Evolutionary conservation across 495 filamentous ascomycete species (phyloP).

Genomic region (Penicillium herquei): DNA sequence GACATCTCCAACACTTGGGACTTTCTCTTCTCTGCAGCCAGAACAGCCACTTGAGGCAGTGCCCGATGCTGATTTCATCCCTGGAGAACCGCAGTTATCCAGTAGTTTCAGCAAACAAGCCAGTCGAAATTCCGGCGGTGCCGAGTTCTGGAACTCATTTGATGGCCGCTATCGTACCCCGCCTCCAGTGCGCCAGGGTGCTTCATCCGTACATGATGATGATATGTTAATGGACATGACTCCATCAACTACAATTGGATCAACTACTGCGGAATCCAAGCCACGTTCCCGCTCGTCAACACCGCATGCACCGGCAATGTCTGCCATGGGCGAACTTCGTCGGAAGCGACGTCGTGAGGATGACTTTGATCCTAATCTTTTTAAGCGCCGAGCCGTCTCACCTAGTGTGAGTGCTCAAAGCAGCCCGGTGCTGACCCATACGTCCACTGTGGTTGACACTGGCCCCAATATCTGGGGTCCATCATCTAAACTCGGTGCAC

Average conservation of each 20-base stretch:
- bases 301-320: conserved; percentile 42
- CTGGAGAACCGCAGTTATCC: conserved; percentile 57
- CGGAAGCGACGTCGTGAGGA: conserved; percentile 86
- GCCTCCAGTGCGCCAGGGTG: conserved; percentile 55
- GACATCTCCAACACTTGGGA: conserved; percentile 35
- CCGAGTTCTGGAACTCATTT: conserved; percentile 78
- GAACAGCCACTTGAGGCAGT: conserved; percentile 45
- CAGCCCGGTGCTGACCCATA: conserved; percentile 79
- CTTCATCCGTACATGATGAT: conserved; percentile 63
- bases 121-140: conserved; percentile 65
- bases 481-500: conserved; percentile 55
- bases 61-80: conserved; percentile 59
- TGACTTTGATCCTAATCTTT: conserved; percentile 81
- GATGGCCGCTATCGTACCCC: conserved; percentile 63
- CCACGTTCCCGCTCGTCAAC: conserved; percentile 49
- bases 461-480: conserved; percentile 67
- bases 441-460: conserved; percentile 66
- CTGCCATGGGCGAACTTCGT: conserved; percentile 64
- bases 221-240: conserved; percentile 77
- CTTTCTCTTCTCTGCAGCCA: conserved; percentile 41
- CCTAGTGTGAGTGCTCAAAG: conserved; percentile 90
- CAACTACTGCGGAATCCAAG: conserved; percentile 28
- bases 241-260: conserved; percentile 48
- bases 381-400: conserved; percentile 92
- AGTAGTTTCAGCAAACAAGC: conserved; percentile 72